Evolutionary conservation across 2,329 filamentous ascomycete species (phyloP), one percentile per base, ranked within the genome.

Genomic region (Ophiostoma sp.): DNA sequence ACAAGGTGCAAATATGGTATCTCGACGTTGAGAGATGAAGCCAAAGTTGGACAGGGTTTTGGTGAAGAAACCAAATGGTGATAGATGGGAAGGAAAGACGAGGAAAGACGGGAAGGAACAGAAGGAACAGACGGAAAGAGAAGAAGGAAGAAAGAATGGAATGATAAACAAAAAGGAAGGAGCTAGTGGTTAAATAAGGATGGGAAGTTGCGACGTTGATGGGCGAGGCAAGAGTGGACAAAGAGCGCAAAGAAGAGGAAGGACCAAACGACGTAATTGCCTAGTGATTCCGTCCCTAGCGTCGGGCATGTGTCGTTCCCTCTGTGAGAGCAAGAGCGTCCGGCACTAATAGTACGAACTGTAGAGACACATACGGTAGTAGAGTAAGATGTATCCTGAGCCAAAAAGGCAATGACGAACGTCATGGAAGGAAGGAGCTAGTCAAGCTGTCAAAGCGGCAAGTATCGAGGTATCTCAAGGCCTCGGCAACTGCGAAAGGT

Each of bases 391-490:
- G 14, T 11, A 45, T 27, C 27, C 2, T 27, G 42, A 45, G 42
- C 14, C 8, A 52, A 60, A 60, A 38, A 4, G 27, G 55, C 38
- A 18, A 41, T 66, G 64, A 66, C 44, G 36, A 60, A 14, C 27
- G 18, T 40, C 60, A 65, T n/a, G 66, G 55, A 64, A 65, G 65
- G 67, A 68, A 66, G 64, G 42, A 42, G 52, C 60, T 63, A 63
- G 60, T 27, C n/a, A 40, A 63, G 60, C 60, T 63, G 60, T 63
- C 60, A 63, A 41, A 12, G 60, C 40, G 27, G 27, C 2, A 27
- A 27, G 27, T 27, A 27, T 27, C 55, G 18, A 16, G 27, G 18
- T 11, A 55, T 36, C 49, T n/a, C 49, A 27, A 55, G 27, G 49
- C 27, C 49, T 55, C 55, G 55, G 55, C 55, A 60, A 14, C 27